Base-by-base conservation (phyloP, 441 rosid genomes). In the Brassica balearica region DNA sequence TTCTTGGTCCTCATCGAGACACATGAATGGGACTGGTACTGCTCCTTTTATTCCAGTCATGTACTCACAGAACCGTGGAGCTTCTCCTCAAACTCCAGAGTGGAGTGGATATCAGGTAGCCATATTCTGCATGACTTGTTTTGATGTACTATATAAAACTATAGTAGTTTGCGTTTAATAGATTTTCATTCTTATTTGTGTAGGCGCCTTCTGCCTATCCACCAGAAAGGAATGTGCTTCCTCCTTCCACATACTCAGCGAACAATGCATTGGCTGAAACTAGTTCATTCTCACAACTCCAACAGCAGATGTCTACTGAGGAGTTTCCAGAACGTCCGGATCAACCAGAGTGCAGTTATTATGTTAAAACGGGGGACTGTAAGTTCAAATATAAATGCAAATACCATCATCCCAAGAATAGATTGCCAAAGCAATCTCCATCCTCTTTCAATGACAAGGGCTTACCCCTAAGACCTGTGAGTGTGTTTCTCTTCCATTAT, bases 401-500 rank as follows among this genome's bases (percentile, higher is more conserved):
- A 84, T 96, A 84, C 84, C 91, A 94, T 83, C 99, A 94, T 84
- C 98, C 98, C 9, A 94, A 89, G 83, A 82, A 78, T 71, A 86
- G 88, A 70, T 65, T 75, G 69, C 65, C 85, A 0, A 89, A 82
- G 79, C 74, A 89, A 29, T 69, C 93, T 23, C 87, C 89, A 25
- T 88, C 86, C 68, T 29, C 85, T 64, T 86, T 94, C 66, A 94
- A 91, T 66, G 93, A 94, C 85, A 92, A 90, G 85, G 98, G 98
- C 81, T 90, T 94, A 75, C 99, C 98, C 29, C 65, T 94, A 78
- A 90, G 99, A 87, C 98, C 98, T 84, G 99, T 96, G 84, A 93
- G 97, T 88, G 80, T 20, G 56, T 23, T 77, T 56, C 43, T 61
- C 51, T 61, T 61, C 76, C 43, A 58, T 46, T 4, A n/a, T 62